Base-by-base conservation (phyloP, 805 yeast genomes). In the Maudiozyma serrabonitensis region DNA sequence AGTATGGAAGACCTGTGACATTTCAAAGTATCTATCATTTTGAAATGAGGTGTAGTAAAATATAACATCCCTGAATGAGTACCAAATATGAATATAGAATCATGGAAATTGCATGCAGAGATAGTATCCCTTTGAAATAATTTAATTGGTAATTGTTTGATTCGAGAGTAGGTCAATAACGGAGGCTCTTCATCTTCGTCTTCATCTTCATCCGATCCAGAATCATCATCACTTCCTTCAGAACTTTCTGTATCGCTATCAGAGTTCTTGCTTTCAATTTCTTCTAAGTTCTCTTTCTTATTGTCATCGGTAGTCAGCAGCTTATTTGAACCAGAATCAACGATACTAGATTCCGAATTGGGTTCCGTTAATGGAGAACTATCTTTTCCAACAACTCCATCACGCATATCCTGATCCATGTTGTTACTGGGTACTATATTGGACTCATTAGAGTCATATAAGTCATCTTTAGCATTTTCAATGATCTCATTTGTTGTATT, bases 31-130 rank as follows among this genome's bases (percentile, higher is more conserved):
- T 95, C 73, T 1, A 89, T 69, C 0, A 82, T 66, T 6, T 75
- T 67, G 54, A 84, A 75, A 37, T 80, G 80, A 0, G 87, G 74
- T 9, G 71, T 70, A 1, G 86, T 75, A 15, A 91, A 66, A 56
- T 87, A 89, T 1, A 91, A 65, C 2, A 86, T 67, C 0, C 98
- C 98, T 0, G 93, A 79, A 56, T 93, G 96, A 0, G 97, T 87
- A 0, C 95, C 98, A 70, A 88, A 86, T 11, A 85, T 79, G 52
- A 84, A 79, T 37, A 83, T 73, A 1, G 71, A 64, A 2, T 82
- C 84, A 48, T 76, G 75, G 50, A 85, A 77, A 16, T 72, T 68
- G 52, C 84, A 79, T 0, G 88, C 69, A 2, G 97, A 87, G 0
- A 93, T 76, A 0, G 95, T 84, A 60, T 93, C 97, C 44, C 78